These are phyloP conservation scores for Fusarium albidum DNA, from an alignment of 2,329 filamentous ascomycete genomes.

Conservation along the genomic window DNA sequence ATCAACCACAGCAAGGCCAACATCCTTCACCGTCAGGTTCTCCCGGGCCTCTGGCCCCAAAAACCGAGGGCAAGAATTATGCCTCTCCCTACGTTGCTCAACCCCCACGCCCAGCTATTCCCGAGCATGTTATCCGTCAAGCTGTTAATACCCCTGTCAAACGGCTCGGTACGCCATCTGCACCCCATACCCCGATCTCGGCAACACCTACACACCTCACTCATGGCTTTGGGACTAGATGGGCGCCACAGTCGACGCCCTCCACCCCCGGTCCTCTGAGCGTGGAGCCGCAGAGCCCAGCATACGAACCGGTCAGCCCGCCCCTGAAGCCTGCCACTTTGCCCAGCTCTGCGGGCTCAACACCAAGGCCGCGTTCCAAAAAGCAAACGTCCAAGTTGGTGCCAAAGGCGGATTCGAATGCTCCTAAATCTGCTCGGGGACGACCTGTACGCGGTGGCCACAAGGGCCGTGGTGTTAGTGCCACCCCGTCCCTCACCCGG, in stretches of 20 bases:
- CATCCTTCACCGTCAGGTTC: constrained; percentile 38
- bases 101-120: constrained; percentile 47
- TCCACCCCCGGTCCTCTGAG: constrained; percentile 60
- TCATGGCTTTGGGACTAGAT: constrained; percentile 62
- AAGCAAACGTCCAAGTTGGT: constrained; percentile 46
- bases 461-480: constrained; percentile 45
- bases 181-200: constrained; percentile 48
- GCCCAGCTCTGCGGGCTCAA: constrained; percentile 43
- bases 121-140: constrained; percentile 53
- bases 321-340: constrained; percentile 51
- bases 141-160: constrained; percentile 46
- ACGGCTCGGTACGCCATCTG: constrained; percentile 42
- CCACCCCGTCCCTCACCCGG: constrained; percentile 46
- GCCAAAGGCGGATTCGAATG: constrained; percentile 34
- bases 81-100: constrained; percentile 43
- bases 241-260: constrained; percentile 64
- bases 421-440: constrained; percentile 40
- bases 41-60: constrained; percentile 35
- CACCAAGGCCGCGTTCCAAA: constrained; percentile 38
- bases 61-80: constrained; percentile 41
- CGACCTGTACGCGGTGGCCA: constrained; percentile 49
- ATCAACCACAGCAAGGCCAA: constrained; percentile 42
- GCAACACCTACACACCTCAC: constrained; percentile 41
- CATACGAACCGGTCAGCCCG: constrained; percentile 67
- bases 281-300: constrained; percentile 58